Evolutionary conservation across 805 yeast genomes (phyloP).

Genomic region (Candida boidinii): DNA sequence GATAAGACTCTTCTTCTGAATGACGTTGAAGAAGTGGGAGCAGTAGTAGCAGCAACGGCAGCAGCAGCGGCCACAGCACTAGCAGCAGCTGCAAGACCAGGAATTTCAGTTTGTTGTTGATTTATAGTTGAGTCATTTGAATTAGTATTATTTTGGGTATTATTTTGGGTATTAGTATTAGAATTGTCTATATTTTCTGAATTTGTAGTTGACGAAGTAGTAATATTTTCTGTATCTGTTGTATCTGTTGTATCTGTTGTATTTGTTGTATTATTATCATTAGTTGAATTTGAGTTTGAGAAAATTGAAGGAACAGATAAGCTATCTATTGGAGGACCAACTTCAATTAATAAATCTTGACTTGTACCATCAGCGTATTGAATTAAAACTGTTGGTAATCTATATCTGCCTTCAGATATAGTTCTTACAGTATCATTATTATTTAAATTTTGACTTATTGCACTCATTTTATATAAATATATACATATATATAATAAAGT

Average conservation of each 20-base stretch:
- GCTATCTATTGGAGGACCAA: slow-evolving; percentile 19
- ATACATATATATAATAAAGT: too few species aligned
- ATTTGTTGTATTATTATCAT: too few species aligned
- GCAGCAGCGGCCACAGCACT: not conserved
- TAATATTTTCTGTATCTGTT: too few species aligned
- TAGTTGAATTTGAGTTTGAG: too few species aligned
- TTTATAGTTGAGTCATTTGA: not conserved
- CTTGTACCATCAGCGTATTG: slow-evolving; percentile 21
- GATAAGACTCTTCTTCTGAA: not conserved
- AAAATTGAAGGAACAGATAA: too few species aligned
- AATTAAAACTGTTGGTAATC: slow-evolving; percentile 22
- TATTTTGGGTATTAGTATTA: too few species aligned
- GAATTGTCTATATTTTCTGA: too few species aligned
- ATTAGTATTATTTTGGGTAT: too few species aligned
- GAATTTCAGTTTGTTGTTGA: not conserved
- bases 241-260: not conserved
- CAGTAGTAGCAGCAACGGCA: not conserved
- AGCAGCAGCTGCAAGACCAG: slow-evolving; percentile 2
- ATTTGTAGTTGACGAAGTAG: too few species aligned
- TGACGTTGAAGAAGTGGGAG: not conserved
- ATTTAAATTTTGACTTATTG: too few species aligned
- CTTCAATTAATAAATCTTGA: slow-evolving; percentile 22
- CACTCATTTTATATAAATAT: too few species aligned
- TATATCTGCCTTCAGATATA: slow-evolving; percentile 19
- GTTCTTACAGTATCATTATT: too few species aligned